Evolutionary conservation across 2,329 filamentous ascomycete genomes (phyloP).

Genomic region (Ceratocystis ficicola): DNA sequence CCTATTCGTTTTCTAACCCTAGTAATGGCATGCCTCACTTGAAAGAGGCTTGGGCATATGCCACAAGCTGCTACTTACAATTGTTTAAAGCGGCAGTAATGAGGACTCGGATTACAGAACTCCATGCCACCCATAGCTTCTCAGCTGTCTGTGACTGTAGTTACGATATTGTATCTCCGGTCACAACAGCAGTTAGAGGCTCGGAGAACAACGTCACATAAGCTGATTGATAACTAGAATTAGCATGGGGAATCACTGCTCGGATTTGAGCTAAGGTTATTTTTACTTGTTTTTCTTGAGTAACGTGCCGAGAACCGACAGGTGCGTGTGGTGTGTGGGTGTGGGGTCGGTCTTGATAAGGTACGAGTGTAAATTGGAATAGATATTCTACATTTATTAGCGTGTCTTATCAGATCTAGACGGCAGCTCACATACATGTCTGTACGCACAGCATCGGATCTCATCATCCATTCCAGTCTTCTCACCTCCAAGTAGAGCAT

Average conservation of each 20-base stretch:
- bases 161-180: background rate
- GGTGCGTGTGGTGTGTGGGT: background rate
- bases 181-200: background rate
- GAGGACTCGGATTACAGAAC: too few species aligned
- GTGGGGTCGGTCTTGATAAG: background rate
- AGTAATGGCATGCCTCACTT: too few species aligned
- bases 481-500: background rate
- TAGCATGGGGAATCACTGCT: background rate
- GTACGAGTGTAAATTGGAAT: background rate
- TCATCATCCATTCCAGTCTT: too few species aligned
- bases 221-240: background rate
- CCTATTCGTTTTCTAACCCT: background rate
- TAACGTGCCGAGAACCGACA: slow-evolving; percentile 9
- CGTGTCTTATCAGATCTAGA: background rate
- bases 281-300: background rate
- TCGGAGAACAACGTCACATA: background rate
- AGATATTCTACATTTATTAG: too few species aligned
- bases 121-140: too few species aligned
- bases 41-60: too few species aligned
- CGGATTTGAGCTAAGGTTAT: background rate
- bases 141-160: background rate
- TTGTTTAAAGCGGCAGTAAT: too few species aligned
- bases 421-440: background rate
- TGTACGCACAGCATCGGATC: background rate
- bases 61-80: too few species aligned